phyloP scores from a whole-genome alignment of 352 stramenopile species.

The Pythium sp. region DNA sequence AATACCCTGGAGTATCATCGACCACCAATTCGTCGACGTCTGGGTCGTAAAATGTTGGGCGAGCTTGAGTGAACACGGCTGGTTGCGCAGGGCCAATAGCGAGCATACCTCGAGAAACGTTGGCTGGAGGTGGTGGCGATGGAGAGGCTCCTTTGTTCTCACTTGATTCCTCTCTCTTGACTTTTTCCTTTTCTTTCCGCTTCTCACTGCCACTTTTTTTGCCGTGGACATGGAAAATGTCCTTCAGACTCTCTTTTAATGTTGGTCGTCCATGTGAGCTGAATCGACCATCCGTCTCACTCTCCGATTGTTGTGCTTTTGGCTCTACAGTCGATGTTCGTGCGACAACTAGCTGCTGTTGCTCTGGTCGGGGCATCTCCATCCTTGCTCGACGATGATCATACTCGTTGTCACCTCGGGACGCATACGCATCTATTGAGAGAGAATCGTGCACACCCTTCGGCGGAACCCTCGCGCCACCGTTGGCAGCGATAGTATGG shows the following conservation, averaged over 20 bases:
- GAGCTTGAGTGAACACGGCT: not conserved
- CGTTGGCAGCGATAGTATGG: not conserved
- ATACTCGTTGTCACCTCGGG: constrained; percentile 1
- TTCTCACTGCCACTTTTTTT: constrained; percentile 5
- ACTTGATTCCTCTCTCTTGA: constrained; percentile 17
- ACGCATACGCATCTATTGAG: constrained; percentile 13
- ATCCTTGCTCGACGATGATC: not conserved
- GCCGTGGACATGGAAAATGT: constrained; percentile 27
- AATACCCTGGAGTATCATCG: constrained; percentile 59
- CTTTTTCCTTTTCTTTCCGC: constrained; percentile 17
- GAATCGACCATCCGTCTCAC: not conserved
- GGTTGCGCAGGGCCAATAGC: constrained; percentile 2
- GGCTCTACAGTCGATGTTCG: not conserved
- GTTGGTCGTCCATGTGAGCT: constrained; percentile 16
- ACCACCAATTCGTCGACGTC: constrained; percentile 53
- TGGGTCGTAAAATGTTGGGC: constrained; percentile 41
- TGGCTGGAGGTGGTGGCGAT: not conserved
- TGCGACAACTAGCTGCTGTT: not conserved
- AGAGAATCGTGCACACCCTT: constrained; percentile 2
- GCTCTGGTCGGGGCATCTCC: constrained; percentile 15
- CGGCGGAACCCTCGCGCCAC: constrained; percentile 1
- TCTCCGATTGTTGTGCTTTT: not conserved
- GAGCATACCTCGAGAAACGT: not conserved
- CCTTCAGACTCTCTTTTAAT: constrained; percentile 35
- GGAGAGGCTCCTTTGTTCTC: not conserved